Evolutionary conservation across 169 alveolate genomes (phyloP), one percentile per base, ranked within the genome.

Genomic region (Eimeria maxima): DNA sequence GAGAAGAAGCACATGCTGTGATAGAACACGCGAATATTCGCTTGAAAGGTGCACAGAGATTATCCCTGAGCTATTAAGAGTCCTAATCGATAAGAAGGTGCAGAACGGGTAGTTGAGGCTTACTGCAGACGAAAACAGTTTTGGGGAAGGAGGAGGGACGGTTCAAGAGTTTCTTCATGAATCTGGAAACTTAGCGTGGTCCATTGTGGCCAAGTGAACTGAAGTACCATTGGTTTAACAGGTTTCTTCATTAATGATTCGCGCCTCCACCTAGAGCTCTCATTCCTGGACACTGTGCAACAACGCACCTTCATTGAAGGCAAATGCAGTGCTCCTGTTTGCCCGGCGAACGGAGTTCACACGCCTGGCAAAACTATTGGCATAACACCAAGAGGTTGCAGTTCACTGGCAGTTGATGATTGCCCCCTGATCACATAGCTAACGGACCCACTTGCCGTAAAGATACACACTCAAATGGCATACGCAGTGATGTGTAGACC

Each of bases 1-100:
- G 98, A 97, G 87, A 97, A 97, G 96, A 97, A 97, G 83, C 98
- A 97, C 84, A 93, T 95, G 88, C 96, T 97, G 47, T 97, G 74
- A 95, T 33, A 24, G 6, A n/a, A n/a, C 88, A 10, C 24, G 88
- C 88, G 24, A 38, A 74, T 42, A 74, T 74, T 74, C 14, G 63
- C 86, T 29, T 27, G 89, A 78, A 78, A 65, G 24, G 47, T 78
- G 89, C n/a, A n/a, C 87, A 78, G 67, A n/a, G 38, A 24, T 78
- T 22, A 78, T 3, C 45, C 67, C 44, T 11, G 0, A 45, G 63
- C 8, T 20, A 13, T 24, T 78, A 1, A 45, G 67, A 24, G 47
- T 29, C 7, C 89, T 76, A 47, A n/a, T 76, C 42, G 16, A n/a
- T 45, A 13, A 71, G 22, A 2, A 67, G 53, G 81, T 16, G 53